Base-by-base conservation (phyloP, 768 basidiomycete species). In the Panaeolus papilionaceus region DNA sequence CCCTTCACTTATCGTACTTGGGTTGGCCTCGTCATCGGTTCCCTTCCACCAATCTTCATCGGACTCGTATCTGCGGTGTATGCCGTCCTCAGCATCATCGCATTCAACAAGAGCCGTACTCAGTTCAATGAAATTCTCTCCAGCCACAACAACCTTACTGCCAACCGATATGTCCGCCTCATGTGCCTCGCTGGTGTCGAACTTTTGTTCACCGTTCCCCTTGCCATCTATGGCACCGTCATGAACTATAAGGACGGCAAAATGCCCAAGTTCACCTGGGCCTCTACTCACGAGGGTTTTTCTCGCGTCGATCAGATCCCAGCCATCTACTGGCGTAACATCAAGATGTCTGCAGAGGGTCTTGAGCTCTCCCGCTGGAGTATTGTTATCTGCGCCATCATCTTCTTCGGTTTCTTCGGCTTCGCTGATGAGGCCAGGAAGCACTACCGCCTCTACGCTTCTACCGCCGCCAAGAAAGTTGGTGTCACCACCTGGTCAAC, bases 341-440 rank as follows among this genome's bases (percentile, higher is more conserved):
- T 33, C 20, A 68, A 65, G 9, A 65, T 68, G 20, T 67, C 33
- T 4, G 75, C 75, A 1, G 38, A 67, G 9, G 70, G 74, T 0
- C 66, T 84, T 26, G 86, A 89, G 71, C 61, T 85, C 40, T 79
- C 75, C 5, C 83, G 88, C 63, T 88, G 88, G 88, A 64, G 79
- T 26, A 71, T 79, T 18, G 68, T 86, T 8, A 68, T 82, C 39
- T 85, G 83, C 69, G 84, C 87, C 3, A 75, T 89, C 67, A 14
- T 85, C 49, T 91, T 92, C 79, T 92, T 91, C 72, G 75, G 74
- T n/a, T 86, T 89, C 80, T 92, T 92, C 72, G 90, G 89, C 1
- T 85, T 90, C 63, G 86, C 85, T 10, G 82, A 84, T 28, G 90
- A 91, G 72, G 88, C 89, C 33, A 78, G 81, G 66, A 84, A 80